Evolutionary conservation across 2,329 filamentous ascomycete genomes (phyloP).

Genomic region (Colletotrichum endophyticum): DNA sequence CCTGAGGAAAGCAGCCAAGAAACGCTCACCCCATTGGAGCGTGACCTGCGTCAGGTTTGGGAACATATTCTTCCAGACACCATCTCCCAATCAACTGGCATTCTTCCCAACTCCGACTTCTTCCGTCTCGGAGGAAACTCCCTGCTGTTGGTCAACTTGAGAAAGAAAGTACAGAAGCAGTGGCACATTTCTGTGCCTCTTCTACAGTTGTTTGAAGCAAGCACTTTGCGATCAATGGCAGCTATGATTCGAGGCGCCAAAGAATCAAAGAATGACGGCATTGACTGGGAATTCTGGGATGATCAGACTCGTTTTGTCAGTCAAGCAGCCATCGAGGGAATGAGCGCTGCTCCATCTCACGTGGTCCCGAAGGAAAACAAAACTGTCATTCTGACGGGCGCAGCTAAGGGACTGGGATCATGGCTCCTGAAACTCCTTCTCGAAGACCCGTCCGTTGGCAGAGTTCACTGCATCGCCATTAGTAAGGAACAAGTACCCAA

Average conservation of each 20-base stretch:
- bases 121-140: constrained; percentile 48
- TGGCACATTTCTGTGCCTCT: constrained; percentile 38
- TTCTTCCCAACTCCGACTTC: constrained; percentile 36
- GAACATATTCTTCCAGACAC: constrained; percentile 25
- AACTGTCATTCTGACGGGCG: constrained; percentile 40
- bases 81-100: constrained; percentile 18
- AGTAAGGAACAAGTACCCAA: constrained; percentile 4
- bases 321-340: background rate
- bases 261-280: background rate
- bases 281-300: constrained; percentile 29
- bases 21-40: background rate
- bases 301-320: constrained; percentile 22
- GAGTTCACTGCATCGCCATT: constrained; percentile 50
- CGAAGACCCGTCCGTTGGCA: constrained; percentile 29
- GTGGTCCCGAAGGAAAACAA: background rate
- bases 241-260: constrained; percentile 25
- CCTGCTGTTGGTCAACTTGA: constrained; percentile 42
- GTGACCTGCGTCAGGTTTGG: constrained; percentile 16
- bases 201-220: constrained; percentile 39
- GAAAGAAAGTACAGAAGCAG: constrained; percentile 31
- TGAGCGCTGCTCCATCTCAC: background rate
- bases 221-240: constrained; percentile 45
- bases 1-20: background rate
- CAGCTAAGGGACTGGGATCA: constrained; percentile 43
- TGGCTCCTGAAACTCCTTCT: constrained; percentile 41